These are phyloP conservation scores for Moringa oleifera DNA, from an alignment of 345 rosid genomes.

Conservation along the genomic window DNA sequence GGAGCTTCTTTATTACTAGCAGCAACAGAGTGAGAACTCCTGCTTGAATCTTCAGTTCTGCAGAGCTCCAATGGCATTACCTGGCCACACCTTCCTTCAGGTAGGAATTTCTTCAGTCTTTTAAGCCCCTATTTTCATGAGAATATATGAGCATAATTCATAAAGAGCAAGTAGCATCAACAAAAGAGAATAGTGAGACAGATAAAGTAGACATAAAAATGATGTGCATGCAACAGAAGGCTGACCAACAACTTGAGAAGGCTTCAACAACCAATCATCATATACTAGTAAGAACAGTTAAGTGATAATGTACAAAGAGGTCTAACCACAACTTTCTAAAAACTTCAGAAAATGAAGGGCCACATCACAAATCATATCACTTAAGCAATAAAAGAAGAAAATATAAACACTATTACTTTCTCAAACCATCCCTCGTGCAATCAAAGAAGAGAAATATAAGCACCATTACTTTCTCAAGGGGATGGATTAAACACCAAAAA, in stretches of 20 bases:
- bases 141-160: background rate
- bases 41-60: slow-evolving; percentile 27
- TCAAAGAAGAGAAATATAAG: background rate
- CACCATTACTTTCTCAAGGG: background rate
- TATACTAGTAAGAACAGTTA: too few species aligned
- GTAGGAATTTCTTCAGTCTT: slow-evolving; percentile 53
- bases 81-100: slow-evolving; percentile 35
- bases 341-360: background rate
- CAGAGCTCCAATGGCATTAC: slow-evolving; percentile 17
- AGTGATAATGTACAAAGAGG: background rate
- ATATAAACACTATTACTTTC: background rate
- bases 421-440: background rate
- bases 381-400: background rate
- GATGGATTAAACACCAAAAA: too few species aligned
- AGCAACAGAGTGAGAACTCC: slow-evolving; percentile 4
- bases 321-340: background rate
- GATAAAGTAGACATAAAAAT: background rate
- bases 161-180: background rate
- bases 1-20: slow-evolving; percentile 31
- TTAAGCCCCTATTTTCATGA: slow-evolving; percentile 39
- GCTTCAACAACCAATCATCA: background rate
- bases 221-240: background rate
- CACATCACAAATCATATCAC: background rate
- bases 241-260: background rate
- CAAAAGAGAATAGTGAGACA: background rate